Base-by-base conservation (phyloP, 2,329 filamentous ascomycete genomes). In the Plenodomus biglobosus region DNA sequence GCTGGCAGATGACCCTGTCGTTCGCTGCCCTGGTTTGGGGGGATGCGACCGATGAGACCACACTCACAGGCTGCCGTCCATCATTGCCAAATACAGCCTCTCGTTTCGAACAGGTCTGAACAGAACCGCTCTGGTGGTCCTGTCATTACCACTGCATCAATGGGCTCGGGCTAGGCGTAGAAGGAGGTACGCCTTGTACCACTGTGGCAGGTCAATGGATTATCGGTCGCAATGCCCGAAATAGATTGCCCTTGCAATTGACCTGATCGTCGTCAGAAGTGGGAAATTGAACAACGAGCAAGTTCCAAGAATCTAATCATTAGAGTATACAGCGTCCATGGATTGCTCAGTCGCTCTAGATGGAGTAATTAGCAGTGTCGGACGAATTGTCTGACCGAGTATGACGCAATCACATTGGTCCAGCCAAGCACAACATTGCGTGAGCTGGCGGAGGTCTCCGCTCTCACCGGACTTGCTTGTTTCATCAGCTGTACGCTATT, bases 1-100 rank as follows among this genome's bases (percentile, higher is more conserved):
- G 53, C 58, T 52, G 52, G 44, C 55, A 64, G 52, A 55, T 59
- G 56, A 62, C 59, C 58, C 57, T 56, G 51, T 62, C 56, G 59
- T 56, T 58, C 58, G 55, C 54, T 58, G 53, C 58, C 62, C 59
- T 54, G 50, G 52, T 55, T 50, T 51, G 43, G 41, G 50, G 54
- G 40, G 55, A 41, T 57, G 53, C 52, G 55, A 51, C 44, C 46
- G 48, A 42, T 51, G 50, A 58, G 63, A 57, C 65, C 52, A 61
- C 56, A 57, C 59, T 62, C 51, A 38, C 50, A 50, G 48, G 53
- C 58, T 60, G 55, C 56, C 51, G 49, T 51, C 50, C 59, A 53
- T 49, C 51, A 48, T 46, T 50, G 39, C 42, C 45, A 44, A 50
- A 52, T 55, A 52, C 55, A 60, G 52, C 46, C 60, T 47, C 58